Evolutionary conservation across 2,329 filamentous ascomycete species (phyloP), one percentile per base, ranked within the genome.

Genomic region (Phyllosticta capitalensis): DNA sequence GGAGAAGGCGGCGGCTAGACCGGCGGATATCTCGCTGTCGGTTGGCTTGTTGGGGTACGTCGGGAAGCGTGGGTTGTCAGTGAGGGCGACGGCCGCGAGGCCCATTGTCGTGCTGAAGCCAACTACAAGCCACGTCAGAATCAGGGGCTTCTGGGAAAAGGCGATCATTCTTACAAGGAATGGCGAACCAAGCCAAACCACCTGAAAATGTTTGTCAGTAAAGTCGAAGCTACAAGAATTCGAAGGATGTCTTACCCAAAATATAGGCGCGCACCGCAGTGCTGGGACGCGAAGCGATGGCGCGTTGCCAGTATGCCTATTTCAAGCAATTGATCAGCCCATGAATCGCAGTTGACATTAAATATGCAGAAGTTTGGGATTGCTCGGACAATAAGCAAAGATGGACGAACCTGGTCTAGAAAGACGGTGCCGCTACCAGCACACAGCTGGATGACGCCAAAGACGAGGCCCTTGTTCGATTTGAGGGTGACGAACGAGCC

Each of bases 111-210:
- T 82, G 1, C 79, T 79, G 0, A 83, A 69, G 2, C 75, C 76
- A 78, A 78, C 24, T 26, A 26, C 24, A 7, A 26, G 24, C 24
- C 66, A 14, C 70, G 71, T 72, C 72, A 76, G 56, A 75, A 7
- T 7, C 24, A 48, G 17, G 9, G n/a, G 9, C 3, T 9, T 50
- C 48, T 9, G 1, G 9, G 6, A 4, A 50, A 6, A 4, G 20
- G 48, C 3, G 4, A 26, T 26, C 7, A 7, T 7, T 26, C 24
- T 26, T 26, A 26, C 24, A 82, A 0, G 81, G 80, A 14, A 83
- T 79, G 0, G 77, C 75, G 56, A 83, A 83, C 60, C 80, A 83
- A 0, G 78, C 75, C 19, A 82, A 75, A 0, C 79, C 80, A 0
- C 80, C 24, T 26, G 7, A 7, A 4, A 26, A 26, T n/a, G n/a